Base-by-base conservation (phyloP, 1,284 basidiomycete species). In the Cryptococcus sp. region DNA sequence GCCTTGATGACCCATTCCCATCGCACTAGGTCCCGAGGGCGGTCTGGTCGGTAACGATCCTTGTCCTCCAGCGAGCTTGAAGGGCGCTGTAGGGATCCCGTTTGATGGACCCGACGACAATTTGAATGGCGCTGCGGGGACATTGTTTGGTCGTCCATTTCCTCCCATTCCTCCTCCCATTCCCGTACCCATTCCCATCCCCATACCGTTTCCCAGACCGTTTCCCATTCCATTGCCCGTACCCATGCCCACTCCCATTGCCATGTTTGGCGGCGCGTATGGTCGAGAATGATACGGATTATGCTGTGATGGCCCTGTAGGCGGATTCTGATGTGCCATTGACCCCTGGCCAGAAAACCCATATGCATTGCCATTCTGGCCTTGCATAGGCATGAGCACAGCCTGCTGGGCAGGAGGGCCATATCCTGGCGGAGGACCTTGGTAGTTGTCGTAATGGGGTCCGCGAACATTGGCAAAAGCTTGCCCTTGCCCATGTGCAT, bases 111-210 rank as follows among this genome's bases (percentile, higher is more conserved):
- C 35, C 22, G 22, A 35, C 16, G 41, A 16, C 15, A 58, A 47
- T 23, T 43, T 50, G 52, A 58, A 58, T 10, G 57, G 57, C 23
- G 57, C 27, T 16, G 40, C 17, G 4, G 57, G 57, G 20, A 58
- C n/a, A 20, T 30, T 47, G 47, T 8, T 13, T 8, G 30, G 30
- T 35, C 30, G 7, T 35, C 30, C 30, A 13, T 13, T 35, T 35
- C 30, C 30, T 35, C 30, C 30, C 30, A n/a, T 15, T 19, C 35
- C 35, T 27, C 17, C 20, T 22, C 46, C 46, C 46, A 47, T 47
- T 35, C 30, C 30, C 30, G 6, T 15, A 10, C 35, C 35, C 50
- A 47, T 47, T 22, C 46, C 46, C 46, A 47, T 47, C 35, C 46
- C 23, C 35, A 35, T 30, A 39, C 45, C 50, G 35, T 42, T 40